These are phyloP conservation scores for Penicillium olsonii DNA, from an alignment of 2,329 filamentous ascomycete species.

Conservation along the genomic window DNA sequence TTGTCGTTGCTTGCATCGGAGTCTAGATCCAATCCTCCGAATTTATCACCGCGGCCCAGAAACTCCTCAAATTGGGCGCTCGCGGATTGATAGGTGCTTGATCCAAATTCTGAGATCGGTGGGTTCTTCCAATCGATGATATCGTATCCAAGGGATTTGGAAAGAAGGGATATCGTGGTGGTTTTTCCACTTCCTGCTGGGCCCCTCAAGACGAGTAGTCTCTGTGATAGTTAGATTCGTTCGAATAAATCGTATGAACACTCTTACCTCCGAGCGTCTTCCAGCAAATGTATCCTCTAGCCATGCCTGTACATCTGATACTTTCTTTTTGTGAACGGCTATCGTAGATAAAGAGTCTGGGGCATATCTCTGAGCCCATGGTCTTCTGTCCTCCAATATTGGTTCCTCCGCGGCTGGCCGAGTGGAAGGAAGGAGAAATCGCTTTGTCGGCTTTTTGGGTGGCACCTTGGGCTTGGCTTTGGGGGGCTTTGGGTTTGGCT, in stretches of 20 bases:
- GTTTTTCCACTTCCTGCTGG: conserved; percentile 92
- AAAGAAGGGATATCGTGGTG: conserved; percentile 76
- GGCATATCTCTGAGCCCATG: conserved; percentile 86
- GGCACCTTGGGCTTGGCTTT: conserved; percentile 7
- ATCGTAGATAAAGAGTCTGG: conserved; percentile 77
- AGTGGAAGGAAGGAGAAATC: conserved; percentile 27
- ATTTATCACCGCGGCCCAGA: conserved; percentile 76
- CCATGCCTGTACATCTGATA: conserved; percentile 82
- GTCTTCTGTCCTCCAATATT: conserved; percentile 57
- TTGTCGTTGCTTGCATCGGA: conserved; percentile 3
- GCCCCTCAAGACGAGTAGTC: conserved; percentile 82
- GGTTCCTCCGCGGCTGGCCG: background rate
- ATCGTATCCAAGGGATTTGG: conserved; percentile 73
- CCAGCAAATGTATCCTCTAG: conserved; percentile 72
- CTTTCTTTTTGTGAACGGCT: conserved; percentile 92
- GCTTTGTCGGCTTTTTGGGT: conserved; percentile 21
- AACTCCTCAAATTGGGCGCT: conserved; percentile 91
- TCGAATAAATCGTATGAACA: background rate
- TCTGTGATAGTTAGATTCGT: conserved; percentile 51
- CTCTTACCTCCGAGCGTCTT: conserved; percentile 41
- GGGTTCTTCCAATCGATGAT: conserved; percentile 92
- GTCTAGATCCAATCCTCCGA: conserved; percentile 66
- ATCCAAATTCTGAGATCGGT: conserved; percentile 58
- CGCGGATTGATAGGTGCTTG: conserved; percentile 67
- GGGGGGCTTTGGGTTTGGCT: conserved; percentile 1